Percentiles rank a stretch among this genome's conserved stretches.
Evolutionary conservation across 208 protist species (phyloP).

Genomic region (Herpetomonas tarakana): DNA sequence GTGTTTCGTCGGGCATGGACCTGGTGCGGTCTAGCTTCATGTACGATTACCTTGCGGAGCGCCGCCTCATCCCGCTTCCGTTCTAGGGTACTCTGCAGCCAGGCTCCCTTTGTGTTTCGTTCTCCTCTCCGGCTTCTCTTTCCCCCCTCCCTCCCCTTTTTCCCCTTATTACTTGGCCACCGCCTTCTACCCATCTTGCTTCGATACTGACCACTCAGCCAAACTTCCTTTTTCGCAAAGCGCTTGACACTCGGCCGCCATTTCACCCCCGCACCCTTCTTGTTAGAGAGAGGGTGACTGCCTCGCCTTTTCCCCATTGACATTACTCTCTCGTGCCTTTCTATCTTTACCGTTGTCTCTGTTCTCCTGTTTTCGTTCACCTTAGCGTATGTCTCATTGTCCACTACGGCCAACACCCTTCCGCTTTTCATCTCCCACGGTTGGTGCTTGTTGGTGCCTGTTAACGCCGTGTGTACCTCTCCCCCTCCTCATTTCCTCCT

Average conservation of each 20-base stretch:
- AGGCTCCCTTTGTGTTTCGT: neutral
- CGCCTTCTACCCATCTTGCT: no score
- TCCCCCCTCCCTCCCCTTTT: no score
- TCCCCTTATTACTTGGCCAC: no score
- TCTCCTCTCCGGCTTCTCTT: neutral
- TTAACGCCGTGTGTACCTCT: no score
- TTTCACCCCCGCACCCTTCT: no score
- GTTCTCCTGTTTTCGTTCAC: neutral
- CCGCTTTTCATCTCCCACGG: no score
- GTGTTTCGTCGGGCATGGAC: slow-evolving; percentile 76
- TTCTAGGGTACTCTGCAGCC: slow-evolving; percentile 17
- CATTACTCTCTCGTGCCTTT: neutral
- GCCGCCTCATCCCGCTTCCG: slow-evolving; percentile 47
- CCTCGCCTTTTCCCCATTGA: neutral
- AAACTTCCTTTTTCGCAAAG: no score
- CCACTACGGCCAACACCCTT: no score
- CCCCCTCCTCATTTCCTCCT: no score
- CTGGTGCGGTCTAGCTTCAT: slow-evolving; percentile 67
- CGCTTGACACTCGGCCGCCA: no score
- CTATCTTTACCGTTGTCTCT: slow-evolving; percentile 2
- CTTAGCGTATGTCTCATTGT: neutral
- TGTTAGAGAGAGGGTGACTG: neutral
- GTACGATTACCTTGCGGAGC: slow-evolving; percentile 74
- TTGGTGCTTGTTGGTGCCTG: no score
- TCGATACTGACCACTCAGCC: no score